Evolutionary conservation across 257 asterid genomes (phyloP).

Genomic region (Parsonsia alboflavescens): DNA sequence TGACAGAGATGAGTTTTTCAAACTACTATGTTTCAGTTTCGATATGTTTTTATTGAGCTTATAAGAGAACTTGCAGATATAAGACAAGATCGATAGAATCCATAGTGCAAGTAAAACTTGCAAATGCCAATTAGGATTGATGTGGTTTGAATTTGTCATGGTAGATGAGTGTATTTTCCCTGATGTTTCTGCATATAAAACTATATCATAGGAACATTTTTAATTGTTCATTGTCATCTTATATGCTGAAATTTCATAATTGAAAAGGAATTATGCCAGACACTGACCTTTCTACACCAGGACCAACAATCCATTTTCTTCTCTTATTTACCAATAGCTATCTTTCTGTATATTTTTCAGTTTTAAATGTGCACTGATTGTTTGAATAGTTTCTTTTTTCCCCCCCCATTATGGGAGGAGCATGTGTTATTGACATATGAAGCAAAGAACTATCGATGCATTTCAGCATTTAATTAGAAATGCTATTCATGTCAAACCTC

Average conservation of each 20-base stretch:
- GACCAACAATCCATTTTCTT: neutral
- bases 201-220: neutral
- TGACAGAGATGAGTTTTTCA: too few relatives aligned
- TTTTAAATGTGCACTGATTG: neutral
- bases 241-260: neutral
- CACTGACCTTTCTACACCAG: neutral
- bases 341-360: neutral
- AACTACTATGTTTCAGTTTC: too few relatives aligned
- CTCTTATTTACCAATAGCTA: neutral
- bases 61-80: too few relatives aligned
- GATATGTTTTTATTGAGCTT: too few relatives aligned
- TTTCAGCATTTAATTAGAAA: conserved; percentile 60
- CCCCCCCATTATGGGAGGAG: too few relatives aligned
- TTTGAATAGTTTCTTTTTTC: conserved; percentile 10
- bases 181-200: neutral
- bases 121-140: too few relatives aligned
- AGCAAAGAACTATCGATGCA: conserved; percentile 54
- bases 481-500: neutral
- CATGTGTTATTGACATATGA: conserved; percentile 20
- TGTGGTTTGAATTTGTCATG: neutral
- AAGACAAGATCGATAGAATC: too few relatives aligned
- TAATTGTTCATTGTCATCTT: neutral
- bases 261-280: neutral
- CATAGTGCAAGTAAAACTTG: too few relatives aligned
- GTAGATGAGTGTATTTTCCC: conserved; percentile 1